Evolutionary conservation across 2,329 filamentous ascomycete species (phyloP), one percentile per base, ranked within the genome.

Genomic region (Colletotrichum sp.): DNA sequence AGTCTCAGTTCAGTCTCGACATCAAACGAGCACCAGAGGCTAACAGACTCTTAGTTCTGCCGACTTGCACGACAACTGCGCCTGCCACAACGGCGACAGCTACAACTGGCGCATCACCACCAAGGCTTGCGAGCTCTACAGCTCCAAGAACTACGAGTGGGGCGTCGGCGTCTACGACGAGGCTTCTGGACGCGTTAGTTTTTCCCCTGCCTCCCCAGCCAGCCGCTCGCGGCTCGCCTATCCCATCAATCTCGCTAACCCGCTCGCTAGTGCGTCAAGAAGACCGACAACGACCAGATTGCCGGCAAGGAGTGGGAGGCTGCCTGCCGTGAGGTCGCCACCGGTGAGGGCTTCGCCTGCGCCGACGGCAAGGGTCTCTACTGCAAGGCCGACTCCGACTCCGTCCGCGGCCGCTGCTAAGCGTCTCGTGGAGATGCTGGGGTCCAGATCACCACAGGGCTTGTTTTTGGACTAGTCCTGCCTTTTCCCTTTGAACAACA

Each of bases 81-180:
- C 70, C 12, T 79, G 78, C 74, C 48, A 76, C 77, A 79, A 79
- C 73, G 78, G 78, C 66, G 75, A 78, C 55, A 75, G 78, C 74
- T 79, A 78, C 74, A 79, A 78, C 74, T 79, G 78, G 78, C 77
- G 78, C 59, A 78, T 79, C 68, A 78, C 75, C 61, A 38, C n/a
- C 62, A 75, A 77, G 32, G 78, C 78, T 5, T 79, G 78, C 64
- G 64, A 71, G 48, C 58, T 74, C 12, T 79, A 79, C 71, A 64
- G 71, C 21, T 18, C 26, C 56, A 72, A 70, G 66, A 66, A 59
- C 59, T 75, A 75, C 55, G 10, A 73, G 63, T 76, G 73, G 66
- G 70, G 77, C 62, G 69, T 56, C 8, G 78, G 71, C 26, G 56
- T 64, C 28, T 79, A 79, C 66, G 74, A 78, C 43, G 12, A 12